These are phyloP conservation scores for Osmozyma mogii DNA, from an alignment of 805 yeast genomes.

Conservation along the genomic window DNA sequence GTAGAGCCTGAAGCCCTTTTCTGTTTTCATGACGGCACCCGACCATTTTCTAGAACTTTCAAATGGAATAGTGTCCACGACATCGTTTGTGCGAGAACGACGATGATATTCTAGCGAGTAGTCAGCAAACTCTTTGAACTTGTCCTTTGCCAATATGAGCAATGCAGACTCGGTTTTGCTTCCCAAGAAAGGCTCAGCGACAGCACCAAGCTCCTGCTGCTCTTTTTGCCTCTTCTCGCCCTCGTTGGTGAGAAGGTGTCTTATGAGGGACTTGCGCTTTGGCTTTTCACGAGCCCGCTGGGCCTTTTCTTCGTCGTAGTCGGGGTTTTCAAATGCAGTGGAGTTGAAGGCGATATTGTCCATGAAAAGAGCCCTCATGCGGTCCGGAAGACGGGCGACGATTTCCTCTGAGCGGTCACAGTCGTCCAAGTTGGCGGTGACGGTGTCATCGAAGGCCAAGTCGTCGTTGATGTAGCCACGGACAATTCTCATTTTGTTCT, in stretches of 20 bases:
- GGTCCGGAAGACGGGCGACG: conserved; percentile 13
- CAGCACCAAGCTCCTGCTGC: conserved; percentile 12
- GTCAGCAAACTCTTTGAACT: conserved; percentile 39
- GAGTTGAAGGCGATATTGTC: conserved; percentile 73
- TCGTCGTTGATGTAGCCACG: conserved; percentile 39
- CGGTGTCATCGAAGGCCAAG: conserved; percentile 38
- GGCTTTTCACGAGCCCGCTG: conserved; percentile 21
- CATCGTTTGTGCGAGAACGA: conserved; percentile 14
- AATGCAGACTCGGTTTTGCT: conserved; percentile 93
- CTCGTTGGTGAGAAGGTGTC: conserved; percentile 13
- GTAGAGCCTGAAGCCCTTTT: conserved; percentile 48
- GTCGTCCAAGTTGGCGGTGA: conserved; percentile 16
- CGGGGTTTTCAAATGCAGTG: conserved; percentile 79
- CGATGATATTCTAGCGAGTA: conserved; percentile 38
- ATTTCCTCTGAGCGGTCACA: conserved; percentile 18
- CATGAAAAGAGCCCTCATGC: conserved; percentile 19
- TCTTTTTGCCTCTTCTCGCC: conserved; percentile 7
- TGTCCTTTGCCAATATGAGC: conserved; percentile 54
- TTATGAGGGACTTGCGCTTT: conserved; percentile 19
- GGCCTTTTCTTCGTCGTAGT: conserved; percentile 27
- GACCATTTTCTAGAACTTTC: conserved; percentile 93
- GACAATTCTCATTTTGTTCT: conserved; percentile 87
- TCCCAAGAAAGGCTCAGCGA: conserved; percentile 66
- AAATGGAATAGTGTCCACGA: conserved; percentile 77
- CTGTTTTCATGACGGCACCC: conserved; percentile 56